A percentile compares a stretch with the other conserved stretches of the same genome.
These are phyloP conservation scores for Bipolaris victoriae DNA, from an alignment of 2,329 filamentous ascomycete species.

Conservation along the genomic window DNA sequence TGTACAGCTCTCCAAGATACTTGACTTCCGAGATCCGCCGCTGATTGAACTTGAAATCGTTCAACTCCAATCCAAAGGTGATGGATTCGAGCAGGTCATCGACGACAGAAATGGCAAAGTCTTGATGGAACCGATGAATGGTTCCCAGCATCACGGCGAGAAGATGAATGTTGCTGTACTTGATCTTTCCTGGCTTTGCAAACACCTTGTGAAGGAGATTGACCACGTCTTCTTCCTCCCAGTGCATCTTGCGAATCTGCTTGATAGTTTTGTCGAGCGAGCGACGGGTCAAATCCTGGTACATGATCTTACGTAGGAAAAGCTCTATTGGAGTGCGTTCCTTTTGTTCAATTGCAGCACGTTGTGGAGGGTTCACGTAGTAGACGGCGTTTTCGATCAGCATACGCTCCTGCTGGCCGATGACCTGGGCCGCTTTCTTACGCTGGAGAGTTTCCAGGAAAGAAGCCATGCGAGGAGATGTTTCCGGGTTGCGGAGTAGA, in stretches of 20 bases:
- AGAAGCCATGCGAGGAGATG: slow-evolving; percentile 87
- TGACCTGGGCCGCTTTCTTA: slow-evolving; percentile 94
- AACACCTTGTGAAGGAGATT: slow-evolving; percentile 86
- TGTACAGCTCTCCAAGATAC: slow-evolving; percentile 94
- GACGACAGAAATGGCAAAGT: slow-evolving; percentile 88
- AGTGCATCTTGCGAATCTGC: slow-evolving; percentile 92
- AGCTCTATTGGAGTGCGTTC: slow-evolving; percentile 92
- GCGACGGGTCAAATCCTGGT: slow-evolving; percentile 90
- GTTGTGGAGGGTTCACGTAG: slow-evolving; percentile 93
- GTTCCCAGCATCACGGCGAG: slow-evolving; percentile 88
- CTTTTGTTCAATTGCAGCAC: slow-evolving; percentile 94
- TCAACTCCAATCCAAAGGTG: slow-evolving; percentile 85
- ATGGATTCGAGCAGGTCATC: slow-evolving; percentile 91
- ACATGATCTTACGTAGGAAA: slow-evolving; percentile 91
- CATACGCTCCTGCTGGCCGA: slow-evolving; percentile 96
- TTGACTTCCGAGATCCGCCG: slow-evolving; percentile 94
- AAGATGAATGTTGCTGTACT: slow-evolving; percentile 95
- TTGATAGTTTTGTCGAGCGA: slow-evolving; percentile 94
- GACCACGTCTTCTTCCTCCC: slow-evolving; percentile 91
- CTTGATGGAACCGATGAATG: slow-evolving; percentile 88
- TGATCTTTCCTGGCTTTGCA: slow-evolving; percentile 94
- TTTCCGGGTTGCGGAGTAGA: slow-evolving; percentile 88
- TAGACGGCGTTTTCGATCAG: slow-evolving; percentile 98
- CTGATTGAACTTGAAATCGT: slow-evolving; percentile 98
- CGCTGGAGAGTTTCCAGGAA: slow-evolving; percentile 94